Evolutionary conservation across 352 stramenopile species (phyloP).

Genomic region (Globisporangium cystogenes): DNA sequence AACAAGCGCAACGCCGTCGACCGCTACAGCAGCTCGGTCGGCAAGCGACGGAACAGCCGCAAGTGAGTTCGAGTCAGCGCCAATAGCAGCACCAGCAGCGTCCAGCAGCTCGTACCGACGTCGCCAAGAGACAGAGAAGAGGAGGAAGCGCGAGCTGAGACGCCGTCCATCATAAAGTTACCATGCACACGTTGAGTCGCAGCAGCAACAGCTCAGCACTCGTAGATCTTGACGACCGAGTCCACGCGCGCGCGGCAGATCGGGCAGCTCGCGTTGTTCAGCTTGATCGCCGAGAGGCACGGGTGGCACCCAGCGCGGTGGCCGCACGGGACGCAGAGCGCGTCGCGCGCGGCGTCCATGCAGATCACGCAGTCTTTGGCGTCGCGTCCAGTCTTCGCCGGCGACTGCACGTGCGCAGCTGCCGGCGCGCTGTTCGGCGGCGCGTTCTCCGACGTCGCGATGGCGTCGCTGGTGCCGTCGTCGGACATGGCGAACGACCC

Average conservation of each 20-base stretch:
- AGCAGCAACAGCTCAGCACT: constrained; percentile 14
- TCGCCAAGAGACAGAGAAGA: too few species aligned
- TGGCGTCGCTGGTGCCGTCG: too few species aligned
- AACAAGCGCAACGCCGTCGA: constrained; percentile 81
- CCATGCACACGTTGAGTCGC: constrained; percentile 3
- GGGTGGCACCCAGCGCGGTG: constrained; percentile 40
- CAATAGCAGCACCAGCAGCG: not conserved
- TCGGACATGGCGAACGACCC: constrained; percentile 3
- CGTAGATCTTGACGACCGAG: constrained; percentile 46
- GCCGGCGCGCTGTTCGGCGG: not conserved
- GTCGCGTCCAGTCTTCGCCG: not conserved
- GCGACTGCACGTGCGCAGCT: not conserved
- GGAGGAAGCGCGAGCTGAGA: too few species aligned
- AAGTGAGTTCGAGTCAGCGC: too few species aligned
- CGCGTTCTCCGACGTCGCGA: not conserved
- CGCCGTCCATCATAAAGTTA: constrained; percentile 7
- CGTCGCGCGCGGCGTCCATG: constrained; percentile 32
- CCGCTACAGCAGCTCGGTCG: constrained; percentile 71
- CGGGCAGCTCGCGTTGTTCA: constrained; percentile 25
- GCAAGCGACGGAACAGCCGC: constrained; percentile 62
- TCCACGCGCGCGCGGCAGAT: constrained; percentile 36
- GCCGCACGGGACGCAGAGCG: constrained; percentile 47
- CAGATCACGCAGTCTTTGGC: constrained; percentile 39
- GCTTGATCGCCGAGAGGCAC: constrained; percentile 35
- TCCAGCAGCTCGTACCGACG: not conserved